Percentiles rank a stretch among this genome's conserved stretches.
Evolutionary conservation across 306 rosid species (phyloP).

Genomic region (Vigna reflexopilosa): DNA sequence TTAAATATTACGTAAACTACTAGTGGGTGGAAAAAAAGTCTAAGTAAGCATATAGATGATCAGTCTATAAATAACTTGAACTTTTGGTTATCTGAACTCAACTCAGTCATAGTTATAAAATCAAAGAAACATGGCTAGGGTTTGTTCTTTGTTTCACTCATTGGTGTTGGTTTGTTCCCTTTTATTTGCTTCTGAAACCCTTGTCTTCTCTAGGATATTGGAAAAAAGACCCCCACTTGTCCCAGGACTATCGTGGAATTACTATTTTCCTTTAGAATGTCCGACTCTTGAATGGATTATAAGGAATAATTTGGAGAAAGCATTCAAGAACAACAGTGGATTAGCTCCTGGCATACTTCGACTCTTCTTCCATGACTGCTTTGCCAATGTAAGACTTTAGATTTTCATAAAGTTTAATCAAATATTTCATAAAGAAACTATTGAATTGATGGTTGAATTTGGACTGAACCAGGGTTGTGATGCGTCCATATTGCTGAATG

Average conservation of each 20-base stretch:
- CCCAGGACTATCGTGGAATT: background rate
- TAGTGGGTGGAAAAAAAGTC: background rate
- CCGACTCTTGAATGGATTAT: background rate
- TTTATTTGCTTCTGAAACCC: background rate
- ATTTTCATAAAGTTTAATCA: background rate
- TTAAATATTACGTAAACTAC: background rate
- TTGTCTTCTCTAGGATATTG: background rate
- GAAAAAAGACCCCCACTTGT: background rate
- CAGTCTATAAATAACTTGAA: background rate
- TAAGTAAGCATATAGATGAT: too few species aligned
- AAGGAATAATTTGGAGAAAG: background rate
- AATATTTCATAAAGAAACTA: background rate
- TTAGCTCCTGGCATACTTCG: slow-evolving; percentile 10
- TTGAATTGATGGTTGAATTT: background rate
- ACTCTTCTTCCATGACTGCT: slow-evolving; percentile 26
- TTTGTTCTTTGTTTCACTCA: background rate
- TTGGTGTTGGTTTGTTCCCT: background rate
- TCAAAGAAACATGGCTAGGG: slow-evolving; percentile 8
- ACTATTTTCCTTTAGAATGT: background rate
- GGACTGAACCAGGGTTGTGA: slow-evolving; percentile 63
- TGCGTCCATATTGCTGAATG: slow-evolving; percentile 57
- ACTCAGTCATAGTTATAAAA: background rate
- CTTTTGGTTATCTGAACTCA: background rate
- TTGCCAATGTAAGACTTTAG: background rate
- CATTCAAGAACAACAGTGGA: background rate